Percentiles rank a stretch among this genome's conserved stretches.
Evolutionary conservation across 352 stramenopile species (phyloP).

Genomic region (Phytophthora uliginosa): DNA sequence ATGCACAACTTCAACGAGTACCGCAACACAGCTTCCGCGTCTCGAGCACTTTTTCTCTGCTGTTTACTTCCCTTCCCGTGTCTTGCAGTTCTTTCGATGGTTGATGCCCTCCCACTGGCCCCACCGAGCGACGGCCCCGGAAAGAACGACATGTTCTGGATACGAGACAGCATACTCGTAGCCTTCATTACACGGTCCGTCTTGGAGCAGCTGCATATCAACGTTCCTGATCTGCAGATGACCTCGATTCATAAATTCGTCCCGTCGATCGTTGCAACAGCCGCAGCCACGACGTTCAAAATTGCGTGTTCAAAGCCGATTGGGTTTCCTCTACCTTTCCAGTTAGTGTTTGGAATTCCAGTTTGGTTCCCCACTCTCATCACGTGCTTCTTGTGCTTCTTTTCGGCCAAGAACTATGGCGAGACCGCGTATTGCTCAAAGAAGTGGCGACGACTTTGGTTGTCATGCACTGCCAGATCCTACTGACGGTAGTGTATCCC

Average conservation of each 20-base stretch:
- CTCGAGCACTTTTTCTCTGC: neutral
- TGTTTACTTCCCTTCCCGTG: neutral
- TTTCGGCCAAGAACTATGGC: neutral
- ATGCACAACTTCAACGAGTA: neutral
- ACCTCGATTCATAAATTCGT: neutral
- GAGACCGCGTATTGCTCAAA: neutral
- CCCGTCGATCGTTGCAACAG: neutral
- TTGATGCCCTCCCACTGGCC: neutral
- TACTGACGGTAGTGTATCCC: neutral
- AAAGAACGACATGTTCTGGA: constrained; percentile 3
- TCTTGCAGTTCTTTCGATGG: neutral
- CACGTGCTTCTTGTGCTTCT: neutral
- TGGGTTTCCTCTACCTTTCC: neutral
- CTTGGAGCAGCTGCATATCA: neutral
- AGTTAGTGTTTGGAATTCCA: constrained; percentile 2
- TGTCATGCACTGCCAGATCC: neutral
- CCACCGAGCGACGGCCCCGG: neutral
- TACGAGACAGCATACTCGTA: constrained; percentile 1
- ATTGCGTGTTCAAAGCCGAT: neutral
- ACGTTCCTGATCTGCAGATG: neutral
- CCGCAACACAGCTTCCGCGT: neutral
- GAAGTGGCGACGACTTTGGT: neutral
- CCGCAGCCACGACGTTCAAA: neutral
- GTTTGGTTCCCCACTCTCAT: constrained; percentile 2
- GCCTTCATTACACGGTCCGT: neutral